Evolutionary conservation across 352 stramenopile genomes (phyloP).

Genomic region (Pythium apleroticum): DNA sequence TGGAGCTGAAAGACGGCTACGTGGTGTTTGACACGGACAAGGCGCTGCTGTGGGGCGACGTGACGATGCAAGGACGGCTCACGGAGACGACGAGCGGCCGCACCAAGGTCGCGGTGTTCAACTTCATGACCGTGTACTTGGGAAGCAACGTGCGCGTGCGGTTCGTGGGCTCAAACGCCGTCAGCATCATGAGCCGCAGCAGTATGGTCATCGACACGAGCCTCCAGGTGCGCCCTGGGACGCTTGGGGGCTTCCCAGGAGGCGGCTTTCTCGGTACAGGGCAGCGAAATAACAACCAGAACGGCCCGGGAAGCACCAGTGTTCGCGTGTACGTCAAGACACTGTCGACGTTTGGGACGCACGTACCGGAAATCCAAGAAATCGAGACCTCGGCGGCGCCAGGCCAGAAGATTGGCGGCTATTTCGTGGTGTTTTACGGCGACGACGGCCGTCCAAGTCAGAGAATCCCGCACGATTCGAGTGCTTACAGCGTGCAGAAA

Average conservation of each 20-base stretch:
- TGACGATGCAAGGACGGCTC: slow-evolving; percentile 60
- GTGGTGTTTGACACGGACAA: slow-evolving; percentile 77
- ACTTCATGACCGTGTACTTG: slow-evolving; percentile 95
- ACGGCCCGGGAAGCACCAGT: slow-evolving; percentile 91
- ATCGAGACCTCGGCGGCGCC: slow-evolving; percentile 73
- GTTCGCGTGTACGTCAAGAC: slow-evolving; percentile 92
- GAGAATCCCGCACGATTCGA: slow-evolving; percentile 77
- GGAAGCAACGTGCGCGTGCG: slow-evolving; percentile 75
- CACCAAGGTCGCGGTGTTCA: slow-evolving; percentile 94
- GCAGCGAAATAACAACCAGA: slow-evolving; percentile 87
- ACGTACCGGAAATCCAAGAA: slow-evolving; percentile 91
- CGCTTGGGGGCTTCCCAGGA: slow-evolving; percentile 92
- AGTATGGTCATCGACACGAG: slow-evolving; percentile 91
- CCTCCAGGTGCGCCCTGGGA: slow-evolving; percentile 77
- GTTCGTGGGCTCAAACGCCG: slow-evolving; percentile 82
- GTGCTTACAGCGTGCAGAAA: slow-evolving; percentile 52
- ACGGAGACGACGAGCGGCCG: slow-evolving; percentile 50
- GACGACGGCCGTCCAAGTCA: slow-evolving; percentile 27
- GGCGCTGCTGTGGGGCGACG: slow-evolving; percentile 52
- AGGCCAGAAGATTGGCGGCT: slow-evolving; percentile 89
- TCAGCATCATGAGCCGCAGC: slow-evolving; percentile 90
- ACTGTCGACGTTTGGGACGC: slow-evolving; percentile 81
- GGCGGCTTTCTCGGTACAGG: slow-evolving; percentile 79
- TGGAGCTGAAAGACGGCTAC: slow-evolving; percentile 76
- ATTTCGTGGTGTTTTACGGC: slow-evolving; percentile 50